phyloP scores from a whole-genome alignment of 768 basidiomycete genomes.

The Psilocybe cubensis region DNA sequence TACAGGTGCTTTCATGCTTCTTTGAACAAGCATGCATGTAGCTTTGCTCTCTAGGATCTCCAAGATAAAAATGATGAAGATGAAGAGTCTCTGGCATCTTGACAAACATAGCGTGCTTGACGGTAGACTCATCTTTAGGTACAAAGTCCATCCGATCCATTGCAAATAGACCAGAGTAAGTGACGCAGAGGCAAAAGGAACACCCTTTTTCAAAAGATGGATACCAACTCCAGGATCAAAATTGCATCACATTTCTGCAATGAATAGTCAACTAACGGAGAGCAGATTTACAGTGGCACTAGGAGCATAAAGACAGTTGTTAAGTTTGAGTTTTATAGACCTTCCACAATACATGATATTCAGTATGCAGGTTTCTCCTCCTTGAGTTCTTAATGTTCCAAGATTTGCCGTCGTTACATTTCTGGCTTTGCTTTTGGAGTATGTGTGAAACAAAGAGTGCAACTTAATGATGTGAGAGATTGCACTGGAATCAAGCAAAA shows the following conservation, averaged over 20 bases:
- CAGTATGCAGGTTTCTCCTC: neutral
- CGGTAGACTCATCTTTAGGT: neutral
- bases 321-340: neutral
- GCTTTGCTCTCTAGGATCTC: conserved; percentile 6
- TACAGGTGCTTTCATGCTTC: neutral
- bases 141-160: neutral
- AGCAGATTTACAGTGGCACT: neutral
- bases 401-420: neutral
- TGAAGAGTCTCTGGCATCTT: conserved; percentile 8
- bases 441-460: neutral
- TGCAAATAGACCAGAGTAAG: neutral
- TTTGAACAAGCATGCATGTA: neutral
- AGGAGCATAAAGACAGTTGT: neutral
- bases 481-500: neutral
- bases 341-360: neutral
- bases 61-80: conserved; percentile 14
- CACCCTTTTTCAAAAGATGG: neutral
- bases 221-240: neutral
- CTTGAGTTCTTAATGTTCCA: neutral
- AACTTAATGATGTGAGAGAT: neutral
- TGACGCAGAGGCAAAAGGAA: neutral
- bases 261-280: neutral
- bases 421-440: neutral
- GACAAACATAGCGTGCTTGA: neutral
- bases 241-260: neutral